These are phyloP conservation scores for Lavandula angustifolia DNA, from an alignment of 257 asterid genomes.

Conservation along the genomic window DNA sequence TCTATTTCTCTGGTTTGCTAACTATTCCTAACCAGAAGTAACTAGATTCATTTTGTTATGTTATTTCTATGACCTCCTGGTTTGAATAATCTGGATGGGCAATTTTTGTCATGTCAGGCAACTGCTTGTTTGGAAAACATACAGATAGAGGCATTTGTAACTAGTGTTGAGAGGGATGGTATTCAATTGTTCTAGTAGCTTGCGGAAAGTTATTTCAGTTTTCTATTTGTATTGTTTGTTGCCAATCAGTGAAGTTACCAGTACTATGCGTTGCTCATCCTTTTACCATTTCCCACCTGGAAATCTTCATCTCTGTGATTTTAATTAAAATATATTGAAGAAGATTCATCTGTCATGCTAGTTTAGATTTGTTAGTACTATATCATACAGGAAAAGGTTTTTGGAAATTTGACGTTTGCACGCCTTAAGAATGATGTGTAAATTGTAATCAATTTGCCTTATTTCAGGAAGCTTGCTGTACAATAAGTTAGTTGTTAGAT, in stretches of 20 bases:
- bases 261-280: slow-evolving; percentile 19
- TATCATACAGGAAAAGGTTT: slow-evolving; percentile 6
- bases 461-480: slow-evolving; percentile 62
- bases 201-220: slow-evolving; percentile 26
- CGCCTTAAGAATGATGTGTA: slow-evolving; percentile 21
- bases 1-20: slow-evolving; percentile 9
- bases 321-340: slow-evolving; percentile 25
- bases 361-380: slow-evolving; percentile 10
- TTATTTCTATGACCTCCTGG: slow-evolving; percentile 30
- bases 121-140: slow-evolving; percentile 53
- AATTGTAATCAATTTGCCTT: slow-evolving; percentile 28
- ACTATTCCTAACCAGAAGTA: background rate
- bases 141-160: slow-evolving; percentile 61
- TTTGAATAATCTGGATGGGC: slow-evolving; percentile 32
- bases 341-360: slow-evolving; percentile 24
- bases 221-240: slow-evolving; percentile 19
- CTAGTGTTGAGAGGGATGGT: slow-evolving; percentile 57
- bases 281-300: slow-evolving; percentile 25
- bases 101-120: slow-evolving; percentile 46
- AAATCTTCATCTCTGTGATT: slow-evolving; percentile 14
- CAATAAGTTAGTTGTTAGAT: slow-evolving; percentile 47
- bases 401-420: slow-evolving; percentile 4
- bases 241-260: slow-evolving; percentile 26
- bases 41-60: slow-evolving; percentile 14
- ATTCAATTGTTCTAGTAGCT: slow-evolving; percentile 29